Evolutionary conservation across 2,329 filamentous ascomycete genomes (phyloP), one percentile per base, ranked within the genome.

Genomic region (Trichoderma gracile): DNA sequence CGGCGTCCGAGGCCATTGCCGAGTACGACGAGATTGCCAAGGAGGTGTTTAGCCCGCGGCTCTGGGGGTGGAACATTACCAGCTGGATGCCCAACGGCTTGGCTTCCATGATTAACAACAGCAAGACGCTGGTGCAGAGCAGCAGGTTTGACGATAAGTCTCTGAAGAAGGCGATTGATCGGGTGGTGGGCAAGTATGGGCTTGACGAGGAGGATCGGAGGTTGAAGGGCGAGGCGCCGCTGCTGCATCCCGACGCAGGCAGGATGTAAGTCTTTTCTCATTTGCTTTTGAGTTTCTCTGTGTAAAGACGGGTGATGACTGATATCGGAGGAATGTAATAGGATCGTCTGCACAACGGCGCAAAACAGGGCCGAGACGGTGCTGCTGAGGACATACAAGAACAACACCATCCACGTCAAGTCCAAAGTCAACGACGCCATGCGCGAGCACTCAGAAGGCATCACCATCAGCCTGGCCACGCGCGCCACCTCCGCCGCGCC

Each of bases 321-420:
- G 38, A 30, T 30, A 30, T 30, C 9, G 30, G 30, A 30, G 6
- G 7, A 30, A 30, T 30, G 7, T 2, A 17, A 23, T 19, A 61
- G 58, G 47, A 45, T 61, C 23, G 58, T 61, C 58, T 61, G 58
- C 58, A 61, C 58, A 30, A 61, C 58, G 4, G 58, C 58, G 12
- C 58, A 53, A 19, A 61, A 61, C 47, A 61, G 58, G 10, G 58
- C 58, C 23, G 58, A 61, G 45, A 61, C 58, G 5, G 58, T 61
- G n/a, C 17, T 61, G n/a, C 15, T 61, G 25, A 52, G 58, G 23
- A 53, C 58, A 9, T 61, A 61, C 58, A 53, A 61, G 14, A n/a
- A 61, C 58, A 45, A 61, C 47, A 53, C 58, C n/a, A 42, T 45
- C 12, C 47, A 61, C 21, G 47, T 53, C 25, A 40, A 27, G 7